Evolutionary conservation across 208 protist genomes (phyloP).

Genomic region (Leishmania lainsoni): DNA sequence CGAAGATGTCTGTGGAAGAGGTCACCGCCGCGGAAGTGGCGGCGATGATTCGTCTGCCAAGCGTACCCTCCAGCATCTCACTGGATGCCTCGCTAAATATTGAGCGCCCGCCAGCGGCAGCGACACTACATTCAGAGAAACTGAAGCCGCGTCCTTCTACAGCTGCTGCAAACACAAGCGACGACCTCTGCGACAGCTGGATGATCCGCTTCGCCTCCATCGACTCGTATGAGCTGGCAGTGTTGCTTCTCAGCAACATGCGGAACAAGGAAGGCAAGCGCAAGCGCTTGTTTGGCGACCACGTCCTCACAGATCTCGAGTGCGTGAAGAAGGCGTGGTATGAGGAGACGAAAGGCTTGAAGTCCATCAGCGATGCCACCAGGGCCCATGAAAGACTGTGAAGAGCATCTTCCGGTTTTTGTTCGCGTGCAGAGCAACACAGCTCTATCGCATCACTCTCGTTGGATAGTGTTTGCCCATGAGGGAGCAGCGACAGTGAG

Average conservation of each 20-base stretch:
- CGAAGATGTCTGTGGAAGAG: constrained; percentile 6
- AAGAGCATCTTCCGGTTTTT: background rate
- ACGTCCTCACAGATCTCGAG: constrained; percentile 12
- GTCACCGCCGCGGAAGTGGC: constrained; percentile 1
- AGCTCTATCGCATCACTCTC: background rate
- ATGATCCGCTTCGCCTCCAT: constrained; percentile 28
- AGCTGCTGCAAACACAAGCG: background rate
- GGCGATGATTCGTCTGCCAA: constrained; percentile 1
- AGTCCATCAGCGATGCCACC: background rate
- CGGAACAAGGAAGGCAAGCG: constrained; percentile 15
- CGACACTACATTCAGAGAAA: background rate
- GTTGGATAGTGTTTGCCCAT: background rate
- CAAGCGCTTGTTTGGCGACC: constrained; percentile 12
- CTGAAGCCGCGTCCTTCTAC: background rate
- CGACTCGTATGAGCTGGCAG: constrained; percentile 23
- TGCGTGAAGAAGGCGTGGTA: constrained; percentile 14
- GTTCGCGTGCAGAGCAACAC: background rate
- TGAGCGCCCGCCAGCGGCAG: constrained; percentile 3
- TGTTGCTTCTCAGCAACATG: constrained; percentile 18
- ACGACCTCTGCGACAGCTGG: constrained; percentile 21
- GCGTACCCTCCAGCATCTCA: background rate
- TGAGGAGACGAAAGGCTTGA: background rate
- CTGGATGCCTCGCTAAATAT: constrained; percentile 6
- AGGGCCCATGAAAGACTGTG: background rate
- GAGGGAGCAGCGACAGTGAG: background rate